Base-by-base conservation (phyloP, 148 eudicot species). In the Cornus controversa region DNA sequence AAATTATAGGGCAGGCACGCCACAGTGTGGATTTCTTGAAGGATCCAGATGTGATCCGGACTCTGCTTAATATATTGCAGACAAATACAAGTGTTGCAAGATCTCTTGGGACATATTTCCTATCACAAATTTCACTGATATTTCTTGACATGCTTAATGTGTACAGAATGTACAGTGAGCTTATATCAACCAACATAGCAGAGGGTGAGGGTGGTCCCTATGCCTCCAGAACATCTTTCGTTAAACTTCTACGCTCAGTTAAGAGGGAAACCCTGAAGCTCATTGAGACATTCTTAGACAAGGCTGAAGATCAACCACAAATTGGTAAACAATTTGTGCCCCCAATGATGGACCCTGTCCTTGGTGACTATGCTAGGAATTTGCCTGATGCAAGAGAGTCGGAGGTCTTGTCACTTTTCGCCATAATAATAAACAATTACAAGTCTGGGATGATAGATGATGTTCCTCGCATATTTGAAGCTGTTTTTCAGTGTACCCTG, bases 131-230 rank as follows among this genome's bases (percentile, higher is more conserved):
- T 50, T 85, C 95, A 29, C 68, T 91, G 70, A 92, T 93, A 85
- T 96, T 96, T 76, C 78, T 93, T 88, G 98, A 96, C 89, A 93
- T 96, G 99, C 97, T 96, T 71, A 96, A 96, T 86, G 97, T 96
- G 62, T 96, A 96, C 92, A 92, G 99, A 85, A 96, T 96, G 99
- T 96, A 93, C 77, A 96, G 99, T 76, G 99, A 96, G 88, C 97
- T 96, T 79, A 93, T 93, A 86, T 96, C 99, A 22, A 89, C 87
- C 75, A 89, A 75, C 53, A 93, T 93, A 85, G 91, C 97, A 27
- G 92, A 89, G 78, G 99, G 99, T n/a, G n/a, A n/a, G n/a, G n/a
- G n/a, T 50, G 97, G 96, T 8, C 98, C 97, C 65, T 92, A 65
- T 80, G 97, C 98, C 20, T 92, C 98, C 14, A 90, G 79, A 78